Evolutionary conservation across 139 green algal species (phyloP).

Genomic region (Volvox reticuliferus): DNA sequence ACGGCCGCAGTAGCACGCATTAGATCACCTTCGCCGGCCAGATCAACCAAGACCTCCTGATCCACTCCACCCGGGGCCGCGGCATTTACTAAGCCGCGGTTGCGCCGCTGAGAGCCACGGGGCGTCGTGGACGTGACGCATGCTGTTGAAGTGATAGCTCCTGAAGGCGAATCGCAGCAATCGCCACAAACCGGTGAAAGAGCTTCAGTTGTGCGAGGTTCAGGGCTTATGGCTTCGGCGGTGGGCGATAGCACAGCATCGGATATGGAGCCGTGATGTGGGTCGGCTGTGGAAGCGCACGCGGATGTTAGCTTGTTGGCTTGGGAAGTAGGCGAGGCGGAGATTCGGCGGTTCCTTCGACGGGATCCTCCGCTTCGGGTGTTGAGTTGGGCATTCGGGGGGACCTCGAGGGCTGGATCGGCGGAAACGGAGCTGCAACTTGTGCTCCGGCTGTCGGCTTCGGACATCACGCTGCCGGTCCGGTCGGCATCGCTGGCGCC

Average conservation of each 20-base stretch:
- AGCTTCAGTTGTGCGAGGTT: neutral
- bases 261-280: neutral
- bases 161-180: neutral
- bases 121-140: neutral
- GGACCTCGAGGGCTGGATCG: neutral
- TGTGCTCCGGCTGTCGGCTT: neutral
- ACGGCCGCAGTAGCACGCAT: slow-evolving; percentile 15
- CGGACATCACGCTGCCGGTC: neutral
- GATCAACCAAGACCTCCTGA: slow-evolving; percentile 11
- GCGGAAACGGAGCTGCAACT: neutral
- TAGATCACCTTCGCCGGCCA: slow-evolving; percentile 24
- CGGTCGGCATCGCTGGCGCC: neutral
- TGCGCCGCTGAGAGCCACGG: neutral
- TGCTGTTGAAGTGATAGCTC: neutral
- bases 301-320: neutral
- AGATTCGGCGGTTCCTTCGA: neutral
- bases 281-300: neutral
- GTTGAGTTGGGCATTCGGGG: neutral
- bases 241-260: neutral
- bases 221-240: neutral
- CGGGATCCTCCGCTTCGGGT: neutral
- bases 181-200: neutral
- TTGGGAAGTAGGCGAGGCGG: neutral
- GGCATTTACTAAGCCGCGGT: neutral
- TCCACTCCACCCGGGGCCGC: neutral